These are phyloP conservation scores for Aspergillus jensenii DNA, from an alignment of 2,329 filamentous ascomycete species.

Conservation along the genomic window DNA sequence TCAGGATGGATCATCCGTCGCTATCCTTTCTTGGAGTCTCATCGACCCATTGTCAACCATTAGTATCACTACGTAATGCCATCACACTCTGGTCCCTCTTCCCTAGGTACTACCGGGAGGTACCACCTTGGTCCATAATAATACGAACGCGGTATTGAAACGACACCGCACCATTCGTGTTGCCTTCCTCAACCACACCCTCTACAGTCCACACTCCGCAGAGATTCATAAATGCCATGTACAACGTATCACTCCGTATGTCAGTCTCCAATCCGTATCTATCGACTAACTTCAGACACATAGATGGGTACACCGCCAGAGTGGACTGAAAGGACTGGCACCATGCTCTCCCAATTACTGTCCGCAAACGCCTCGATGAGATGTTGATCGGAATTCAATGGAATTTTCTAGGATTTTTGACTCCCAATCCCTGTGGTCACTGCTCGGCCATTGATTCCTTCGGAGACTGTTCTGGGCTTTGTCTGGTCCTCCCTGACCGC, in stretches of 20 bases:
- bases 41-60: background rate
- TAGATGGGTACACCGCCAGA: conserved; percentile 7
- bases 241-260: background rate
- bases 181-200: background rate
- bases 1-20: conserved; percentile 1
- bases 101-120: background rate
- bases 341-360: background rate
- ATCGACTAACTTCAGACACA: conserved; percentile 1
- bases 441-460: conserved; percentile 7
- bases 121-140: background rate
- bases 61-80: background rate
- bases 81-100: background rate
- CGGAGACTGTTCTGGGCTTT: background rate
- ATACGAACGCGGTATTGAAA: conserved; percentile 1
- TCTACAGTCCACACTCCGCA: background rate
- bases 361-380: conserved; percentile 1
- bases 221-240: background rate
- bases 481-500: conserved; percentile 12
- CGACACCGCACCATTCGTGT: background rate
- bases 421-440: background rate
- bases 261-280: background rate
- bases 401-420: background rate
- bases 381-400: background rate
- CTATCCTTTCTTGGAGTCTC: background rate
- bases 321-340: background rate